Evolutionary conservation across 371 early-diverging fungal genomes (phyloP).

Genomic region (Haplosporangium sp.): DNA sequence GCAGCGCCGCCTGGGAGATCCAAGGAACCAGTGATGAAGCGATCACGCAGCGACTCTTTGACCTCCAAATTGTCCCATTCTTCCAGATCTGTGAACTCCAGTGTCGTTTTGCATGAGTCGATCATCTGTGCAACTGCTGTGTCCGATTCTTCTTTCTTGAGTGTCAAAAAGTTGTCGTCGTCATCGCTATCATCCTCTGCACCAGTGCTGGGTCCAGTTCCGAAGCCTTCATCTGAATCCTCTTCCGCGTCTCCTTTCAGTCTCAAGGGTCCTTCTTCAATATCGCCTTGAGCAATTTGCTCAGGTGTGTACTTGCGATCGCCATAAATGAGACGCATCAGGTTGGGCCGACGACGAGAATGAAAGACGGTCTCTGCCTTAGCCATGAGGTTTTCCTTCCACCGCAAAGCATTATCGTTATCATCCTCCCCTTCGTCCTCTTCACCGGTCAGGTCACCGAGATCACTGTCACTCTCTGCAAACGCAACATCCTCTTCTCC

Average conservation of each 20-base stretch:
- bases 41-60: slow-evolving; percentile 77
- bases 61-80: slow-evolving; percentile 81
- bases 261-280: slow-evolving; percentile 51
- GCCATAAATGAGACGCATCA: slow-evolving; percentile 91
- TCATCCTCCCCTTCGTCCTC: slow-evolving; percentile 62
- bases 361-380: slow-evolving; percentile 74
- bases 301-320: slow-evolving; percentile 64
- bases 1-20: slow-evolving; percentile 61
- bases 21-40: slow-evolving; percentile 86
- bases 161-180: slow-evolving; percentile 74
- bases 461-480: slow-evolving; percentile 82
- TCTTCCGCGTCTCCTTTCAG: slow-evolving; percentile 30
- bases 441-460: slow-evolving; percentile 58
- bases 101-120: slow-evolving; percentile 77
- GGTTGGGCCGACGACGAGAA: slow-evolving; percentile 73
- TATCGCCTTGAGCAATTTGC: slow-evolving; percentile 63
- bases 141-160: slow-evolving; percentile 60
- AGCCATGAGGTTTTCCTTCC: slow-evolving; percentile 79
- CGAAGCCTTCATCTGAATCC: slow-evolving; percentile 52
- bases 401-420: slow-evolving; percentile 72
- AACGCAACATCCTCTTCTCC: slow-evolving; percentile 68
- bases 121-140: slow-evolving; percentile 56
- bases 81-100: slow-evolving; percentile 66
- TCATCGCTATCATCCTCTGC: slow-evolving; percentile 63
- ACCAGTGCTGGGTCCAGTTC: slow-evolving; percentile 51